Conservation (phyloP, 2,329 filamentous ascomycete genomes). For the Emericellopsis cladophorae region DNA sequence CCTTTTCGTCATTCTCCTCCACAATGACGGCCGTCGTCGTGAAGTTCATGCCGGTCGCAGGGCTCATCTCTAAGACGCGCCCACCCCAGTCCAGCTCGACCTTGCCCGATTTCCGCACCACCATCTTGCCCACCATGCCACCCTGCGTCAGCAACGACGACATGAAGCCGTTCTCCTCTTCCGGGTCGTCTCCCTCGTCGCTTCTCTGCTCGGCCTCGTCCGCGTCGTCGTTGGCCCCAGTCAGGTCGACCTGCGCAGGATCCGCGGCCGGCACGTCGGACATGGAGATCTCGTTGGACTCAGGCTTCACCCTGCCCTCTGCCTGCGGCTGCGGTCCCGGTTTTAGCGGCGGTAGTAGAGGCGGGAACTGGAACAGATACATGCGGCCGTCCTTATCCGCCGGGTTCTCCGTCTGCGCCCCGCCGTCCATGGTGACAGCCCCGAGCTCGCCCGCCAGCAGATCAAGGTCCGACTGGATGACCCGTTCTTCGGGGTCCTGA, state of each 20-base stretch:
- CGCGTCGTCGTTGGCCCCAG: conserved; percentile 13
- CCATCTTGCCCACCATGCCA: conserved; percentile 47
- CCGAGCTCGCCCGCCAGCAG: conserved; percentile 30
- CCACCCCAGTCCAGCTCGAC: conserved; percentile 53
- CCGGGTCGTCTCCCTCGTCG: conserved; percentile 11
- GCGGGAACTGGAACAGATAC: conserved; percentile 54
- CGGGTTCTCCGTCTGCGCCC: conserved; percentile 12
- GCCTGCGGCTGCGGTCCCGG: conserved; percentile 7
- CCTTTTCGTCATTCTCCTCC: conserved; percentile 42
- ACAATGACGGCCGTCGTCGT: conserved; percentile 46
- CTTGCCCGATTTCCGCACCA: conserved; percentile 48
- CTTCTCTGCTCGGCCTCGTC: conserved; percentile 15
- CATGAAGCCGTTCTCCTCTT: conserved; percentile 19
- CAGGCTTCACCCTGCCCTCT: conserved; percentile 29
- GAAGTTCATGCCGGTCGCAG: conserved; percentile 41
- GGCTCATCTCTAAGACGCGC: conserved; percentile 35
- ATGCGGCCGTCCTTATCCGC: conserved; percentile 39
- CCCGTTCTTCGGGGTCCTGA: conserved; percentile 24
- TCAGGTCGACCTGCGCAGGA: conserved; percentile 27
- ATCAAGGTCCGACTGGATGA: conserved; percentile 25
- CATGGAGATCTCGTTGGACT: conserved; percentile 21
- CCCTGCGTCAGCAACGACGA: conserved; percentile 31
- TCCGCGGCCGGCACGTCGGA: conserved; percentile 15
- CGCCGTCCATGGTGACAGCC: conserved; percentile 17
- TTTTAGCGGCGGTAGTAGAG: conserved; percentile 44